A percentile compares a stretch with the other conserved stretches of the same genome.
Conservation (phyloP, 1,139 yeast genomes). For the Magnusiomyces paraingens region DNA sequence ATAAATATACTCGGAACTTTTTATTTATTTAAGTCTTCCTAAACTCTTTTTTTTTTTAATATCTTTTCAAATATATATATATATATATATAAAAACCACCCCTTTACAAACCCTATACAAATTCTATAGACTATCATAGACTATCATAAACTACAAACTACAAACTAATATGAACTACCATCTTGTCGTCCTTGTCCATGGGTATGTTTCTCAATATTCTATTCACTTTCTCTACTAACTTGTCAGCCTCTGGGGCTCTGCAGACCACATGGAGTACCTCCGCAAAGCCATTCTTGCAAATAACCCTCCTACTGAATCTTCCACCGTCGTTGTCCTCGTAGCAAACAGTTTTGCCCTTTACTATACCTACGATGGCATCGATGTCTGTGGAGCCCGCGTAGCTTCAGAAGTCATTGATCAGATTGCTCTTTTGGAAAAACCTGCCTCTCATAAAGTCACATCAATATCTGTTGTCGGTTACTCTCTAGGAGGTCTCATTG, state of each 20-base stretch:
- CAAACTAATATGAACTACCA: conserved; percentile 40
- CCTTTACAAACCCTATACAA: too few relatives aligned
- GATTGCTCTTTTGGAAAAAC: conserved; percentile 23
- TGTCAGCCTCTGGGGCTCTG: conserved; percentile 69
- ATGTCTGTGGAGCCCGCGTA: conserved; percentile 72
- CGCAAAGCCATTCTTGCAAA: conserved; percentile 23
- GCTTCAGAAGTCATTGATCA: conserved; percentile 55
- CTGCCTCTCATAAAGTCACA: conserved; percentile 19
- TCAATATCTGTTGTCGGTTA: conserved; percentile 58
- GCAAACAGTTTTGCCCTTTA: conserved; percentile 59
- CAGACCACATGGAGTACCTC: conserved; percentile 56
- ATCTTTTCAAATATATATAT: too few relatives aligned
- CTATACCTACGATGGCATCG: conserved; percentile 79
- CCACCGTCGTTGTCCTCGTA: conserved; percentile 44
- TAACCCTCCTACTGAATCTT: neutral
- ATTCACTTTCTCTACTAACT: neutral
- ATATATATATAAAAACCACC: too few relatives aligned
- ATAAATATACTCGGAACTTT: too few relatives aligned
- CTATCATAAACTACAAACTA: too few relatives aligned
- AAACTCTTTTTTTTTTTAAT: too few relatives aligned
- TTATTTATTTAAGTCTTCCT: too few relatives aligned
- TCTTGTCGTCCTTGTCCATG: conserved; percentile 68
- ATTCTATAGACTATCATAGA: too few relatives aligned
- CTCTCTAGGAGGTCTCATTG: conserved; percentile 75
- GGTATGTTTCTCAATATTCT: conserved; percentile 37